Evolutionary conservation across 306 rosid genomes (phyloP), one percentile per base, ranked within the genome.

Genomic region (Cucumis sativus): DNA sequence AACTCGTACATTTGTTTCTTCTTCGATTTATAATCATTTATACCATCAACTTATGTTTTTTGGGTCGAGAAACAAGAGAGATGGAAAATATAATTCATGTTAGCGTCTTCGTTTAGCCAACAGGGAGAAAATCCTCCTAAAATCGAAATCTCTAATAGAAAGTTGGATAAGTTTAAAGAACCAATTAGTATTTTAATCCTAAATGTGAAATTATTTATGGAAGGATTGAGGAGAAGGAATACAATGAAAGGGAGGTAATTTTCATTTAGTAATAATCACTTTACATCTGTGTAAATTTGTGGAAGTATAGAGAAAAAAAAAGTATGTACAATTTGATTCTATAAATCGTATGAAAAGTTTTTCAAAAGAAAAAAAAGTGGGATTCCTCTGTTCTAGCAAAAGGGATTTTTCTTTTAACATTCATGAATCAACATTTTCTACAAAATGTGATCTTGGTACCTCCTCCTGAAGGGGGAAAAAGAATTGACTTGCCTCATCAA

Each of bases 301-400:
- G 37, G 21, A 71, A 49, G 58, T 45, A 69, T 45, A 69, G 33
- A 69, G 35, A 43, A 21, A 33, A 33, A 33, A 33, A 3, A 75
- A 75, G 55, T 39, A 75, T 75, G 37, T 75, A 75, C 78, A 75
- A 57, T 75, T 75, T 35, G 66, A 54, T 75, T 75, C 56, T 30
- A 3, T 52, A 52, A 52, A 52, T 52, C 20, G 57, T 52, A 52
- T 52, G 57, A 8, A 8, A 16, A 52, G 57, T 16, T 62, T 45
- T 1, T 41, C 75, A 3, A 4, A 33, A 28, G 3, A 70, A 25
- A 13, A 70, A 69, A 37, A 43, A 43, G n/a, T 68, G 75, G 37
- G 57, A 69, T 43, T 47, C 12, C 39, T 25, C 58, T 12, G 43
- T 20, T 40, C 56, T 14, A 70, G 28, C 35, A 39, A 39, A 75